Conservation (phyloP, 805 yeast genomes). For the Komagataella pseudopastoris region DNA sequence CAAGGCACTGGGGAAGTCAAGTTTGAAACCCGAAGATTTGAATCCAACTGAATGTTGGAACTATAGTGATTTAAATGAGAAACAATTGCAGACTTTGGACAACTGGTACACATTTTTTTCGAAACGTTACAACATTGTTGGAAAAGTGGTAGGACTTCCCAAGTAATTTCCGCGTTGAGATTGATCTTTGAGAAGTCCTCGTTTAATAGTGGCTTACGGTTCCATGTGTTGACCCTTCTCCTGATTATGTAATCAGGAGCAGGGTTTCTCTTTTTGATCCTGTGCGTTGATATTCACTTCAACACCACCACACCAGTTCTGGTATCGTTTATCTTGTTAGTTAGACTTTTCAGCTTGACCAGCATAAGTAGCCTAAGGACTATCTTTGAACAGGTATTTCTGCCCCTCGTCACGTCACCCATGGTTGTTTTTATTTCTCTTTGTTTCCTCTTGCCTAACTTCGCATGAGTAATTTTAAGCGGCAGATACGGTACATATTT, state of each 20-base stretch:
- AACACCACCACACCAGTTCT: no score
- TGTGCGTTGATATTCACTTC: no score
- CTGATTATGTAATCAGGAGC: no score
- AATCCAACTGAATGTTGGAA: constrained; percentile 29
- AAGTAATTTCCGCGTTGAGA: background rate
- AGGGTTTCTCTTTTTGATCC: no score
- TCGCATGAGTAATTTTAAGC: background rate
- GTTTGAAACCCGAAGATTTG: constrained; percentile 40
- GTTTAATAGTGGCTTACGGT: no score
- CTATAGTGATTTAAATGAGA: constrained; percentile 37
- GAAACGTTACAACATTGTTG: constrained; percentile 34
- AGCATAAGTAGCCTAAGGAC: background rate
- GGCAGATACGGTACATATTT: background rate
- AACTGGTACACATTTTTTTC: constrained; percentile 64
- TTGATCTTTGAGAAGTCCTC: no score
- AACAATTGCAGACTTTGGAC: constrained; percentile 46
- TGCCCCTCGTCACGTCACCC: background rate
- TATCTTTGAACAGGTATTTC: background rate
- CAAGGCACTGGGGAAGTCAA: constrained; percentile 61
- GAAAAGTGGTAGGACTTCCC: constrained; percentile 12
- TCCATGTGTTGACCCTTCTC: no score
- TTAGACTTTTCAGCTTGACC: background rate
- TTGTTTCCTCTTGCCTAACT: background rate
- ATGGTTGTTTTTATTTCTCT: background rate
- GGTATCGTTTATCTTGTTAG: no score